These are phyloP conservation scores for Polyplosphaeria fusca DNA, from an alignment of 495 filamentous ascomycete species.

Conservation along the genomic window DNA sequence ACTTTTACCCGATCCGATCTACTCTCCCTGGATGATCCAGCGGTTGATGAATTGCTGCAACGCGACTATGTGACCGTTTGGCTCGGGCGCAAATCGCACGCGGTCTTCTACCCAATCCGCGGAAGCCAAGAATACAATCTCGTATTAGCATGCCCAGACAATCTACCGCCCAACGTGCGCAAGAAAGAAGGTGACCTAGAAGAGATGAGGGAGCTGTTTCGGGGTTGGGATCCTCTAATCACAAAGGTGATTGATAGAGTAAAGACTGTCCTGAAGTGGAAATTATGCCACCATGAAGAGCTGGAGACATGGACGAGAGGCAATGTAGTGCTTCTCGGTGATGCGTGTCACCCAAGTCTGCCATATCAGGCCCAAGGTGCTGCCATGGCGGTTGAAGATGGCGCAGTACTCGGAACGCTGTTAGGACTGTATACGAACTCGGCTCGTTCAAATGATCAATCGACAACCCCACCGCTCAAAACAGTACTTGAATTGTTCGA, in stretches of 20 bases:
- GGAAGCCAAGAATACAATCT: conserved; percentile 13
- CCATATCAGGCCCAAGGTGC: conserved; percentile 36
- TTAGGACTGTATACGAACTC: conserved; percentile 2
- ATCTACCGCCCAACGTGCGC: conserved; percentile 6
- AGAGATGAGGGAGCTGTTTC: conserved; percentile 15
- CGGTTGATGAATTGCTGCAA: no score
- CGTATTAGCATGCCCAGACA: conserved; percentile 15
- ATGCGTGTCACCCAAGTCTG: conserved; percentile 34
- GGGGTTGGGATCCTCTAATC: conserved; percentile 26
- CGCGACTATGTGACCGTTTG: no score
- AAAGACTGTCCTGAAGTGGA: conserved; percentile 19
- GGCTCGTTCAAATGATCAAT: neutral
- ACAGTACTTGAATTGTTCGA: conserved; percentile 12
- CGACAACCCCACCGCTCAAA: neutral
- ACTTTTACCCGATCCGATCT: no score
- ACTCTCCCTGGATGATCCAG: no score
- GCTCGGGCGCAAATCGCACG: no score
- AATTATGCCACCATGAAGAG: conserved; percentile 22
- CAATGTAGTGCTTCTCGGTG: conserved; percentile 30
- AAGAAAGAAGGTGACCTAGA: conserved; percentile 10
- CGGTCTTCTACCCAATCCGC: no score
- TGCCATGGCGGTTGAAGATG: conserved; percentile 33
- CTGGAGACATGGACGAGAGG: conserved; percentile 26
- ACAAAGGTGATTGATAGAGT: conserved; percentile 1
- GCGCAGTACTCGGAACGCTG: conserved; percentile 23